Evolutionary conservation across 2,329 filamentous ascomycete species (phyloP), one percentile per base, ranked within the genome.

Genomic region (Venturia pyrina): DNA sequence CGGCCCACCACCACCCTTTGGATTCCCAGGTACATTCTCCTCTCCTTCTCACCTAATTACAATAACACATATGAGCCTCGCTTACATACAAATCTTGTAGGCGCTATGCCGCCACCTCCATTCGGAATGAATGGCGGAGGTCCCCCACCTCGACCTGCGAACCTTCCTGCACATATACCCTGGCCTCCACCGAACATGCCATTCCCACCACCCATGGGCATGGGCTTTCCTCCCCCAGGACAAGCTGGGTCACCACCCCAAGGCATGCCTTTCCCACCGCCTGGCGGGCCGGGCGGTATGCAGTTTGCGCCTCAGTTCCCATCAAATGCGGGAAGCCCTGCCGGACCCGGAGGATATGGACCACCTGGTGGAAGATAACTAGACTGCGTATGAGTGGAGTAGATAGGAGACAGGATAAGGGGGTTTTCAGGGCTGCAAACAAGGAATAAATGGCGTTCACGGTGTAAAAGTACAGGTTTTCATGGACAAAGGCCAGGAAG

Each of bases 1-100:
- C 34, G 63, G 78, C 69, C 75, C 82, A 63, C 81, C 82, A 41
- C 81, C 83, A 70, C 77, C 85, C 43, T 89, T 87, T 73, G 82
- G 79, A 67, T 88, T 91, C 74, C 86, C 87, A 57, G 85, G 85
- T 82, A 73, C 71, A 77, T 64, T 70, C 69, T 67, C 48, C 67
- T 13, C 11, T 19, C 24, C 11, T 62, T 32, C 7, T 24, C 44
- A 21, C 13, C n/a, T 46, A 34, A 28, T 67, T 66, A 73, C 72
- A 67, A 73, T 13, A 8, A 43, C 15, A n/a, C 19, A 50, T 34
- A 8, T 44, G 62, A 64, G 32, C 70, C 75, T 1, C 76, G 76
- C 68, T 76, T 77, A 71, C 71, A 70, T 56, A 70, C 69, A 24
- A 76, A 75, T 11, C 71, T 72, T 63, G 75, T 74, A n/a, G 76